Evolutionary conservation across 768 basidiomycete genomes (phyloP).

Genomic region (Lactarius akahatsu): DNA sequence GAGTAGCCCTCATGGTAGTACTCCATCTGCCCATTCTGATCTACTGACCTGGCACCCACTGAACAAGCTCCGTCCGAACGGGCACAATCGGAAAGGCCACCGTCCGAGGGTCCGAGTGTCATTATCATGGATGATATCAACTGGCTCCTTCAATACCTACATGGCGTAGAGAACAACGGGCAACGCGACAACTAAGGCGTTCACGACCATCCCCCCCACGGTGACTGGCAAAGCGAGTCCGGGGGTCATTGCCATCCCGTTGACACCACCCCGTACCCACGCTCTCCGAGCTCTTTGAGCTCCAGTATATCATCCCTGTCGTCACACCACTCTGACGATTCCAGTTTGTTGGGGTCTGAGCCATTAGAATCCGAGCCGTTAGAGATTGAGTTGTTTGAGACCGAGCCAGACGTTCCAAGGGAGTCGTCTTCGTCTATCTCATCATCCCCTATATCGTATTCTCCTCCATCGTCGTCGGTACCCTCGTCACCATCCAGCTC

Average conservation of each 20-base stretch:
- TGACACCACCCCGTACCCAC: conserved; percentile 46
- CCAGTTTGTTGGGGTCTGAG: conserved; percentile 44
- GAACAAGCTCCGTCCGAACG: not conserved
- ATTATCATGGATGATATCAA: conserved; percentile 53
- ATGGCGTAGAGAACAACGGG: conserved; percentile 63
- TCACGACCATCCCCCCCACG: conserved; percentile 44
- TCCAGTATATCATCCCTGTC: conserved; percentile 48
- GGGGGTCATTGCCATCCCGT: conserved; percentile 34
- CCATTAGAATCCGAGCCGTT: conserved; percentile 33
- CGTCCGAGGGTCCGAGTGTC: conserved; percentile 36
- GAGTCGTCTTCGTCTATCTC: conserved; percentile 1
- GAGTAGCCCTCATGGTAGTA: conserved; percentile 47
- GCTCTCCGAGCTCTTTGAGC: conserved; percentile 41
- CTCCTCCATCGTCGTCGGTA: conserved; percentile 41
- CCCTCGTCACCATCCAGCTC: conserved; percentile 36
- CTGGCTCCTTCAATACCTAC: conserved; percentile 51
- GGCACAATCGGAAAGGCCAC: not conserved
- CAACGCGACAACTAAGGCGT: conserved; percentile 65
- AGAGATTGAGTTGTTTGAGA: conserved; percentile 33
- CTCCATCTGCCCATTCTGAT: conserved; percentile 50
- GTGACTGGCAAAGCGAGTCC: conserved; percentile 15
- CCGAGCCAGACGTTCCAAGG: no score
- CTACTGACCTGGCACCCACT: conserved; percentile 39
- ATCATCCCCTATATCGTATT: conserved; percentile 28
- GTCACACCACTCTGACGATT: conserved; percentile 75